A percentile compares a stretch with the other conserved stretches of the same genome.
These are phyloP conservation scores for Amaranthus cruentus DNA, from an alignment of 148 eudicot genomes.

Conservation along the genomic window DNA sequence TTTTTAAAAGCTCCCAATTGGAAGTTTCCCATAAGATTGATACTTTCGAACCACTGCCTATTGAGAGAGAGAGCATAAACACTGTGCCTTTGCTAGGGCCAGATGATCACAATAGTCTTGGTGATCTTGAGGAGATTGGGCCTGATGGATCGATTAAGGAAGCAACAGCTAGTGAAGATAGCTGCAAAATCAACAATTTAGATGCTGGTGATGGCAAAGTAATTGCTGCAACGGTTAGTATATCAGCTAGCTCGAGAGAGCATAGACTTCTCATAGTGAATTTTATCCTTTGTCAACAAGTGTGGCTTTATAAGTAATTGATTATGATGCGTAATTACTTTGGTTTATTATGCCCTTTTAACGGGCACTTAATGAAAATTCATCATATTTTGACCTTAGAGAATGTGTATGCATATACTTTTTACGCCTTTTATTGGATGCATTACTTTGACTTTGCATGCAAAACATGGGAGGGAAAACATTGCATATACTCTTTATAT, in stretches of 20 bases:
- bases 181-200: constrained; percentile 12
- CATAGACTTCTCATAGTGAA: no score
- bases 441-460: no score
- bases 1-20: constrained; percentile 9
- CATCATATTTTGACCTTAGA: no score
- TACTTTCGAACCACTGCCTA: constrained; percentile 16
- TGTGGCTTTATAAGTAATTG: no score
- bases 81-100: constrained; percentile 27
- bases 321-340: no score
- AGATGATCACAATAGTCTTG: constrained; percentile 13
- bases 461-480: no score
- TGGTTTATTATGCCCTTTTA: no score
- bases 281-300: no score
- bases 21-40: constrained; percentile 12
- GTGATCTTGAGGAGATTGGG: constrained; percentile 16
- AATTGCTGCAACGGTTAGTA: constrained; percentile 27
- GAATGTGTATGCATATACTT: no score
- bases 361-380: no score
- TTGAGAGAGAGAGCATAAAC: constrained; percentile 9
- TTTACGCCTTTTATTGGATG: no score
- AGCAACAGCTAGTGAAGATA: constrained; percentile 22
- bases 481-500: no score
- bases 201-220: constrained; percentile 16
- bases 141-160: constrained; percentile 19
- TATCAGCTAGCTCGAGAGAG: not conserved